Conservation (phyloP, 805 yeast genomes). For the Torulaspora maleeae region DNA sequence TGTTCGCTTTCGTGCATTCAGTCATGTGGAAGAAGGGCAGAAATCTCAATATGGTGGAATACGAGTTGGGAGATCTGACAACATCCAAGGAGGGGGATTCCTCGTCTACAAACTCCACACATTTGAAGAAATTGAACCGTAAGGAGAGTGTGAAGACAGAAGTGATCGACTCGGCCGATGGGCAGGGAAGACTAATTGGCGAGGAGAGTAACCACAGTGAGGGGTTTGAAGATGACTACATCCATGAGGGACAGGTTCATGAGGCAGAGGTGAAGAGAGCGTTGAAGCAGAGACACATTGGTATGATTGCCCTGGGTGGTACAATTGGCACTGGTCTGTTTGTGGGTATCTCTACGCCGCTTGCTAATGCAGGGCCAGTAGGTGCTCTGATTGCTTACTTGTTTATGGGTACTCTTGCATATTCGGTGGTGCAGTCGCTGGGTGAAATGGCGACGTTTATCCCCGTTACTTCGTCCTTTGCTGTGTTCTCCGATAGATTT, state of each 20-base stretch:
- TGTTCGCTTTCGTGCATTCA: no score
- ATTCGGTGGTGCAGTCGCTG: conserved; percentile 61
- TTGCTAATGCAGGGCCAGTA: conserved; percentile 62
- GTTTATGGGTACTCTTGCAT: conserved; percentile 63
- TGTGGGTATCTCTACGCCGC: conserved; percentile 56
- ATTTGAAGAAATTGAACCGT: not conserved
- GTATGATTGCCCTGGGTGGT: conserved; percentile 77
- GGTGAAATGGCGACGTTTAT: conserved; percentile 81
- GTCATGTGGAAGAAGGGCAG: not conserved
- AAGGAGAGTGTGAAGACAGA: conserved; percentile 2
- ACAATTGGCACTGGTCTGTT: conserved; percentile 77
- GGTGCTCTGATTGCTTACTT: conserved; percentile 58
- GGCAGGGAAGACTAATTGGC: not conserved
- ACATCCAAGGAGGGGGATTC: conserved; percentile 6
- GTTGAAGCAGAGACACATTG: conserved; percentile 60
- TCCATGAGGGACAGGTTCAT: conserved; percentile 25
- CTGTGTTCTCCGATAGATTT: conserved; percentile 65
- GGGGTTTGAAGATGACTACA: conserved; percentile 3
- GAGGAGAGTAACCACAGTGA: not conserved
- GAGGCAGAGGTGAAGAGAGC: conserved; percentile 51
- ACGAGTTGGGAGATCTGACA: conserved; percentile 4
- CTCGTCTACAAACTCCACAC: not conserved
- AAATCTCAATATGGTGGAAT: conserved; percentile 1
- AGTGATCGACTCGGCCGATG: conserved; percentile 2
- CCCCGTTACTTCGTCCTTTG: conserved; percentile 62